Base-by-base conservation (phyloP, 208 protist species). In the Acanthamoeba royreba region DNA sequence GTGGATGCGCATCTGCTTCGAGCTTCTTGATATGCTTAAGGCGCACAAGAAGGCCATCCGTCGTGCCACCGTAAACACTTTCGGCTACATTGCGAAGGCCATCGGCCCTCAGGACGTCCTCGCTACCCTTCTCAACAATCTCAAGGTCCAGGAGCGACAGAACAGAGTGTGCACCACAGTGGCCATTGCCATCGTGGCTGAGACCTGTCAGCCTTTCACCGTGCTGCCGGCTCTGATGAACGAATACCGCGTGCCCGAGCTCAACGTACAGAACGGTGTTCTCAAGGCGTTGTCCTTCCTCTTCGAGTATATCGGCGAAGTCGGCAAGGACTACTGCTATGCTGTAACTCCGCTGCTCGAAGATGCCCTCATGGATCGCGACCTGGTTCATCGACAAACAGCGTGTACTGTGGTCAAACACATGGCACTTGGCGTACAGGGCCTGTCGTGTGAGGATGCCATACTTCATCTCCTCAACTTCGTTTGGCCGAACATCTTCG, bases 401-500 rank as follows among this genome's bases (percentile, higher is more conserved):
- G 99, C 99, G 2, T 99, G 98, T 33, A 98, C 99, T 43, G 98
- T 98, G 1, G 98, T 99, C 79, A 99, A 99, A 92, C 98, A 99
- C 86, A 98, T 99, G 61, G 93, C 92, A 5, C 92, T 96, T 31
- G 96, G 95, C 72, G 96, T 98, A 15, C 94, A 94, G 22, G 97
- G 97, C 22, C 94, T 98, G 42, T 97, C 97, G 45, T 97, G 95
- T 55, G 98, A 99, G 94, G 99, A 99, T 58, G 98, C 99, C n/a
- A 95, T 99, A 1, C 83, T 98, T 11, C 99, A 99, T 96, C 95
- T 99, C 19, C 97, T 99, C 52, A 99, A 99, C 95, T 99, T 98
- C 94, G 97, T 99, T 22, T 99, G 99, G 97, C 99, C 99, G 5
- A 99, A 99, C 96, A 99, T 99, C 69, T 99, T 99, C 90, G 99